A percentile compares a stretch with the other conserved stretches of the same genome.
Conservation (phyloP, 805 yeast genomes). For the Kluyveromyces wickerhamii region DNA sequence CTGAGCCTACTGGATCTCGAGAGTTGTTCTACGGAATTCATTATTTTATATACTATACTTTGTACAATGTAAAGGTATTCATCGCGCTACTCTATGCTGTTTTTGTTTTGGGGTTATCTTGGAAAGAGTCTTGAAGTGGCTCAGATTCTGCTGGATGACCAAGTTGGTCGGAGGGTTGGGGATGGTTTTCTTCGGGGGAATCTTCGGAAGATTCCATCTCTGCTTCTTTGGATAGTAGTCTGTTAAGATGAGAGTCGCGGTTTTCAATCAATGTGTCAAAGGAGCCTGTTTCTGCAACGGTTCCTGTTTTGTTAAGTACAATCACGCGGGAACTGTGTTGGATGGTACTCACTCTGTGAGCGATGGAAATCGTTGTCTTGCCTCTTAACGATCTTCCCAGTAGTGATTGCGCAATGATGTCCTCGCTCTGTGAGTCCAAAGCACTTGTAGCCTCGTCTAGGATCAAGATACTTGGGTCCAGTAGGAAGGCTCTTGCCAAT, state of each 20-base stretch:
- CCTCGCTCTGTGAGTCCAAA: constrained; percentile 80
- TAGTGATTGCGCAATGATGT: constrained; percentile 71
- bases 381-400: constrained; percentile 45
- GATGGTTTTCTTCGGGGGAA: no score
- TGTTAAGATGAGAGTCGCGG: constrained; percentile 29
- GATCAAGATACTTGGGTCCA: constrained; percentile 71
- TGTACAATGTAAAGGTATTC: no score
- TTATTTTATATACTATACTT: no score
- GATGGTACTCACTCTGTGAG: constrained; percentile 86
- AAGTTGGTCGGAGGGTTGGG: no score
- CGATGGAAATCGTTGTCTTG: constrained; percentile 77
- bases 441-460: constrained; percentile 96
- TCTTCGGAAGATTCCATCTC: no score
- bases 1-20: no score
- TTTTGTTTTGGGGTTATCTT: no score
- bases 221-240: constrained; percentile 28
- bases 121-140: no score
- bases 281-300: constrained; percentile 63
- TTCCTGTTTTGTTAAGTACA: constrained; percentile 67
- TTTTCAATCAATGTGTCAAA: constrained; percentile 44
- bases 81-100: no score
- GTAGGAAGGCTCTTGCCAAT: constrained; percentile 75
- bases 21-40: no score
- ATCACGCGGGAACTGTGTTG: constrained; percentile 72
- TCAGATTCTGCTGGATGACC: no score